Evolutionary conservation across 2,329 filamentous ascomycete genomes (phyloP).

Genomic region (Cladosporium sp.): DNA sequence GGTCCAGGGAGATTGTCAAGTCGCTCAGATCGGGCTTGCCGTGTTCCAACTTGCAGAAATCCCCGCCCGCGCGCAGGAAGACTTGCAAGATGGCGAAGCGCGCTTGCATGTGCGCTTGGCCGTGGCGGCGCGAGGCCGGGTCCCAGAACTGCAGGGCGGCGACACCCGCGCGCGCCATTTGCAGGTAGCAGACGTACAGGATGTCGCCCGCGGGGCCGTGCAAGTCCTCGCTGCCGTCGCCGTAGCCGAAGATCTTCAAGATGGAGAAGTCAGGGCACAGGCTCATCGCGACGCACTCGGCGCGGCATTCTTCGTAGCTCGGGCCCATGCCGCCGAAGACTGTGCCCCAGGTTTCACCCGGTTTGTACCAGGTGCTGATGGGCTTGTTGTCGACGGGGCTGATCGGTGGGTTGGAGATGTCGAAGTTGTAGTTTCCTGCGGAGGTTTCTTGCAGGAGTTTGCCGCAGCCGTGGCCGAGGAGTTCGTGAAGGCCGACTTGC

Average conservation of each 20-base stretch:
- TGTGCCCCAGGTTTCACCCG: constrained; percentile 89
- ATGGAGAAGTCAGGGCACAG: constrained; percentile 85
- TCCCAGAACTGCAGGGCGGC: constrained; percentile 92
- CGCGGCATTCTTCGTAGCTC: constrained; percentile 90
- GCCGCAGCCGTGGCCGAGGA: constrained; percentile 84
- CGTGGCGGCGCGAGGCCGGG: constrained; percentile 60
- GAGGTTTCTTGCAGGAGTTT: constrained; percentile 89
- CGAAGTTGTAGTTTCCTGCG: constrained; percentile 82
- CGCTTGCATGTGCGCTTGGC: constrained; percentile 71
- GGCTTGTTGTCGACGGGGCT: constrained; percentile 76
- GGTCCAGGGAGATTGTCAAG: constrained; percentile 76
- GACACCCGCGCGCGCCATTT: constrained; percentile 92
- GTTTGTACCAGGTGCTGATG: constrained; percentile 85
- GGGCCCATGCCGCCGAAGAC: constrained; percentile 86
- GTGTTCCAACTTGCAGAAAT: constrained; percentile 80
- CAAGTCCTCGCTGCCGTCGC: constrained; percentile 70
- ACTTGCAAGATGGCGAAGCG: constrained; percentile 82
- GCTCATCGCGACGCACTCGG: constrained; percentile 90
- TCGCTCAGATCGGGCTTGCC: constrained; percentile 67
- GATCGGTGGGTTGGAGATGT: constrained; percentile 72
- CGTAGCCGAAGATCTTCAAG: constrained; percentile 87
- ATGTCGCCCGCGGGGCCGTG: constrained; percentile 77
- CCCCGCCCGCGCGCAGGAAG: constrained; percentile 79
- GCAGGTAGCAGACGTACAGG: constrained; percentile 81
- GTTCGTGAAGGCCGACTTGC: constrained; percentile 90